phyloP scores from a whole-genome alignment of 2,329 filamentous ascomycete genomes.

The Dactylella cylindrospora region DNA sequence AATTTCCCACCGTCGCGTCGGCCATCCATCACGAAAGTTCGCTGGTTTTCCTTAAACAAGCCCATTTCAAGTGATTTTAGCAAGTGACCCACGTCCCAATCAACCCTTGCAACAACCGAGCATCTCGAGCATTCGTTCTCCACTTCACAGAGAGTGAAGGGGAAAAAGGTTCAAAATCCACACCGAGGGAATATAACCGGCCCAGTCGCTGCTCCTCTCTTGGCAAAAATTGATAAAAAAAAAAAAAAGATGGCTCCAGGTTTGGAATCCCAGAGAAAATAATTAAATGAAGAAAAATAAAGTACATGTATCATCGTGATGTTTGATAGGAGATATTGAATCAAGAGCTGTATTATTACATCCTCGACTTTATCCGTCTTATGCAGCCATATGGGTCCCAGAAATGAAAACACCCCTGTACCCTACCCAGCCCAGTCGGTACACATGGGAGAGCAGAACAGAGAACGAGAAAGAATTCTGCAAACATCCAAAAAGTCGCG shows the following conservation, averaged over 20 bases:
- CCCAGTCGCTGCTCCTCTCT: too few relatives aligned
- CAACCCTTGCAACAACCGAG: slow-evolving; percentile 21
- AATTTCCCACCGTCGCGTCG: too few relatives aligned
- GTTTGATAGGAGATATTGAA: slow-evolving; percentile 30
- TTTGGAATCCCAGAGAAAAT: neutral
- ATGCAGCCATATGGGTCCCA: slow-evolving; percentile 38
- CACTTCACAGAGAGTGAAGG: slow-evolving; percentile 8
- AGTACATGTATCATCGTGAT: too few relatives aligned
- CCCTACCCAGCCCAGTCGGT: slow-evolving; percentile 32
- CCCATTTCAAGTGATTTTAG: too few relatives aligned
- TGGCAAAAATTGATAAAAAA: too few relatives aligned
- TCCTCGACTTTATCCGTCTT: slow-evolving; percentile 42
- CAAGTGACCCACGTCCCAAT: too few relatives aligned
- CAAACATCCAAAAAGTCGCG: slow-evolving; percentile 44
- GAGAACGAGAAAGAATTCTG: slow-evolving; percentile 35
- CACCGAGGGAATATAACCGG: too few relatives aligned
- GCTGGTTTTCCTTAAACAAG: too few relatives aligned
- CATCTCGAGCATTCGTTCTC: slow-evolving; percentile 25
- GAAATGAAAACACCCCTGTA: slow-evolving; percentile 33
- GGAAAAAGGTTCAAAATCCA: neutral
- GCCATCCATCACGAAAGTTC: too few relatives aligned
- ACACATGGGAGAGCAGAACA: slow-evolving; percentile 32
- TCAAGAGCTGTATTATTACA: slow-evolving; percentile 29
- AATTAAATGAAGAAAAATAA: slow-evolving; percentile 8
- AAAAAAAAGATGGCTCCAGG: too few relatives aligned